Base-by-base conservation (phyloP, 2,329 filamentous ascomycete genomes). In the Diaporthe vaccinii region DNA sequence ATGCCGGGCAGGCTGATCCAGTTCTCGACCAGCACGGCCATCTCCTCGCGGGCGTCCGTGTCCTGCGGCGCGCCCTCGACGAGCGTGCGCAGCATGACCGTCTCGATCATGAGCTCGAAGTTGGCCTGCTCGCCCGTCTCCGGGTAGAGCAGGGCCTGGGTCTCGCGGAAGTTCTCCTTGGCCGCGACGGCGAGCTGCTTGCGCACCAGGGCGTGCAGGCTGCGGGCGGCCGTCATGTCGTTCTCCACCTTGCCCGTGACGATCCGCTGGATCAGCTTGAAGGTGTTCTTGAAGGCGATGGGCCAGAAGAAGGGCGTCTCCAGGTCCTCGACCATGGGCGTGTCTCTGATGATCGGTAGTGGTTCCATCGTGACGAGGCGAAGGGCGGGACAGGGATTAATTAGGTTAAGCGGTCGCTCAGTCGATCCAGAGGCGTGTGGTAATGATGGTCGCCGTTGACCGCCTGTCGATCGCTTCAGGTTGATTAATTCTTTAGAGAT, bases 161-260 rank as follows among this genome's bases (percentile, higher is more conserved):
- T 76, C 73, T 76, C 75, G n/a, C 75, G 75, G 68, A 41, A 76
- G 55, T 73, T 73, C 25, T 76, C 75, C 61, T 65, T 75, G 61
- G 75, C 75, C 10, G 75, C 75, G 55, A 75, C 74, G 44, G 58
- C 62, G n/a, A 76, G 68, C 68, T 76, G 75, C 46, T 76, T 76
- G 68, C 75, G 75, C 67, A 76, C 75, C 25, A 76, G 73, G 59
- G 73, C 59, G 75, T 76, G 75, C 44, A 76, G 68, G 59, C 68
- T 72, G 22, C 75, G 75, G 4, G 75, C 75, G 8, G 75, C 75
- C 15, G 72, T 72, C 75, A 82, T 76, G 71, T 80, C 79, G 46
- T 80, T 73, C 51, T 80, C 78, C 46, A 82, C 73, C 46, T 78
- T 68, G 72, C 79, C 81, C 77, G 78, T 75, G 31, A 77, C 77